Base-by-base conservation (phyloP, 2,329 filamentous ascomycete genomes). In the Colletotrichum zoysiae region DNA sequence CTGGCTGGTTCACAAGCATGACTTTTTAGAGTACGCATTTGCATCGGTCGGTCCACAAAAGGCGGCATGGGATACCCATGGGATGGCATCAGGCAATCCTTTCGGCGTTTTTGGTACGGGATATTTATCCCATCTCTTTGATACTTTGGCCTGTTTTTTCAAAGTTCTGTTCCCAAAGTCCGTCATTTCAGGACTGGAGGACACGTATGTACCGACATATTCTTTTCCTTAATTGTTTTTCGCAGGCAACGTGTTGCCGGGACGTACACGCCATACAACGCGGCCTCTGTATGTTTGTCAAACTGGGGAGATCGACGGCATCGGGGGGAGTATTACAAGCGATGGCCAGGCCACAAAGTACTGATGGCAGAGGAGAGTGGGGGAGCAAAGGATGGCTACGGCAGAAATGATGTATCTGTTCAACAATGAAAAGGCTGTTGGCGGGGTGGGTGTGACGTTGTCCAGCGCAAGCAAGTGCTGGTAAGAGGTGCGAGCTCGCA, bases 11-110 rank as follows among this genome's bases (percentile, higher is more conserved):
- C 66, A 72, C 55, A 59, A 71, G 69, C 69, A 72, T 61, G 60
- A 70, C 70, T 73, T 73, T 73, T 73, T 73, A 73, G 70, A 73
- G 70, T 71, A 51, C 55, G 60, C 66, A 61, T 48, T 70, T 73
- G 67, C 60, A 73, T 73, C 65, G 66, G 70, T 62, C 57, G 71
- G 67, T 58, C 71, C 58, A 67, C 50, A 48, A 67, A 67, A 67
- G 57, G 48, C 44, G 61, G 55, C 20, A 61, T 56, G 48, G 59
- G 40, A 71, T 69, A 71, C 69, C 69, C 69, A 61, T 38, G 35
- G 67, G 67, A 50, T 23, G 16, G 50, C 50, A 57, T 57, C 33
- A 51, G 64, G 65, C 23, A 68, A 44, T 18, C 8, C 23, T 46
- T 46, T 46, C 7, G 69, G 69, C 65, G 69, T 71, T 69, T 56